phyloP scores from a whole-genome alignment of 495 filamentous ascomycete genomes.

The Trichoderma reesei region DNA sequence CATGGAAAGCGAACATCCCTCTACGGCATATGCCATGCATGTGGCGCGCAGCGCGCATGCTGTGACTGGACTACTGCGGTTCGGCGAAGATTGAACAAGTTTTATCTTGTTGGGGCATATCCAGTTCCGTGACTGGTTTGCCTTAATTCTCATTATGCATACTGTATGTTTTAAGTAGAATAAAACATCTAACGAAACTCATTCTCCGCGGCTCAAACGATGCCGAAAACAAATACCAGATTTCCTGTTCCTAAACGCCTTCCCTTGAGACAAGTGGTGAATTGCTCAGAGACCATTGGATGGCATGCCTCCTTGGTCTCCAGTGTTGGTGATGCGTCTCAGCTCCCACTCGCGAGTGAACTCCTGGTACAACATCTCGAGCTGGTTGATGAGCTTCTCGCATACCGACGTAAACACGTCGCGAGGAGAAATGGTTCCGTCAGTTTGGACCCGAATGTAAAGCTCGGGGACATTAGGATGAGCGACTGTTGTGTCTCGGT shows the following conservation, averaged over 20 bases:
- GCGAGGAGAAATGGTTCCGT: conserved; percentile 75
- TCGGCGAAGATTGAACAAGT: not conserved
- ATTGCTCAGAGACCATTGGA: not conserved
- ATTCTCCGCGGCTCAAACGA: not conserved
- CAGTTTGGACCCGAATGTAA: conserved; percentile 82
- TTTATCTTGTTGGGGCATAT: not conserved
- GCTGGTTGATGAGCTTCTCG: conserved; percentile 65
- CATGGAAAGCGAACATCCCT: not conserved
- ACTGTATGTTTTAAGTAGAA: not conserved
- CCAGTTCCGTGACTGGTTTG: not conserved
- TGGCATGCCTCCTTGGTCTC: conserved; percentile 28
- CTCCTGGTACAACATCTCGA: conserved; percentile 67
- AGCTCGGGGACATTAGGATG: conserved; percentile 84
- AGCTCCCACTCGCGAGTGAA: conserved; percentile 95
- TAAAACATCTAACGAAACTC: not conserved
- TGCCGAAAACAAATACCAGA: not conserved
- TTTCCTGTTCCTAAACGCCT: conserved; percentile 1
- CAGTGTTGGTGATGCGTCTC: conserved; percentile 73
- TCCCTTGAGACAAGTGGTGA: not conserved
- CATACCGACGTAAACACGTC: conserved; percentile 74
- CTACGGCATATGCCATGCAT: not conserved
- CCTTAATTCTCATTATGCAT: not conserved
- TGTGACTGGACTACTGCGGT: not conserved
- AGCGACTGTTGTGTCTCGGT: conserved; percentile 42
- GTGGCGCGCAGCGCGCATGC: not conserved